phyloP scores from a whole-genome alignment of 2,329 filamentous ascomycete genomes.

The Epichloe bromicola region DNA sequence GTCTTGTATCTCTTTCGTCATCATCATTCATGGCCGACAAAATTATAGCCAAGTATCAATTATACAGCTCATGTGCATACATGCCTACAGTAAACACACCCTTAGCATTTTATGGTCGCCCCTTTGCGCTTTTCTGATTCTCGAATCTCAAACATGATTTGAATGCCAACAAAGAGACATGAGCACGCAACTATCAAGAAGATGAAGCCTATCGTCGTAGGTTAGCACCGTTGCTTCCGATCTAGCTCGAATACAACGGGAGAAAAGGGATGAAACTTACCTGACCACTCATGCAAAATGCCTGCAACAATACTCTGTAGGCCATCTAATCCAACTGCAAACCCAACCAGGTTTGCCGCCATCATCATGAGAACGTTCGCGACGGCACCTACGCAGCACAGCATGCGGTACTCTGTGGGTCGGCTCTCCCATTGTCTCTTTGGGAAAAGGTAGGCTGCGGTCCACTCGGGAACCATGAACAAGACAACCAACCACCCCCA shows the following conservation, averaged over 20 bases:
- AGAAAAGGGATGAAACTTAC: conserved; percentile 24
- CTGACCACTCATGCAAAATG: conserved; percentile 63
- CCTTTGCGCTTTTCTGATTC: conserved; percentile 74
- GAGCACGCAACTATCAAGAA: conserved; percentile 61
- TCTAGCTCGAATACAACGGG: not conserved
- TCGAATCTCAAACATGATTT: conserved; percentile 93
- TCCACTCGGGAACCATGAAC: conserved; percentile 83
- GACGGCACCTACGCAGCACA: conserved; percentile 72
- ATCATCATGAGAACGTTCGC: conserved; percentile 91
- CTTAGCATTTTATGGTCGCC: conserved; percentile 61
- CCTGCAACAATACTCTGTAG: conserved; percentile 61
- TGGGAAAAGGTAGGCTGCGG: conserved; percentile 61
- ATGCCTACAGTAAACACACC: not conserved
- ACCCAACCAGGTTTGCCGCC: conserved; percentile 85
- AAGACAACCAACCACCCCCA: conserved; percentile 96
- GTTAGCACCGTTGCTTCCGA: conserved; percentile 11
- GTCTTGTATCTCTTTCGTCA: too few relatives aligned
- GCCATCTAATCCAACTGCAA: conserved; percentile 84
- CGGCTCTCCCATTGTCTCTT: conserved; percentile 52
- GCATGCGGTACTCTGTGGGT: conserved; percentile 62
- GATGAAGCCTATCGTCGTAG: conserved; percentile 39
- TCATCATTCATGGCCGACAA: not conserved
- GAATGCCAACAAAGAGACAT: conserved; percentile 72
- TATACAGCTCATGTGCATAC: not conserved
- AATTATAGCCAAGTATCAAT: not conserved